Evolutionary conservation across 2,329 filamentous ascomycete genomes (phyloP), one percentile per base, ranked within the genome.

Genomic region (Apiospora rasikravindrae): DNA sequence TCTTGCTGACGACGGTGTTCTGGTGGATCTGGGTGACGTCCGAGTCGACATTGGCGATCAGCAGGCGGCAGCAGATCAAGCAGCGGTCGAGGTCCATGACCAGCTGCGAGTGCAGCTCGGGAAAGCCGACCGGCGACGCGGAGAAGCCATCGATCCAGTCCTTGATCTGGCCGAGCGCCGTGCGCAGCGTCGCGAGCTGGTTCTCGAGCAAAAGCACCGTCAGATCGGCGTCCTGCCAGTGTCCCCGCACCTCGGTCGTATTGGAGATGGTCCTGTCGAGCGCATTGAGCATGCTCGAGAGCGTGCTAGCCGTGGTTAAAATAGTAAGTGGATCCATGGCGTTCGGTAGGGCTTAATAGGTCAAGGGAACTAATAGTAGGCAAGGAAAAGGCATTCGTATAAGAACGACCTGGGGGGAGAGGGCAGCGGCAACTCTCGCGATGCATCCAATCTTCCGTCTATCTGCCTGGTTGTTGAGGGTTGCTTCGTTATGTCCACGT

Each of bases 321-420:
- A 64, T 64, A 64, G 57, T 64, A 64, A 64, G 57, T 64, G 57
- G 57, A 64, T 64, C 57, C 57, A 64, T 64, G 57, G 57, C 57
- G 40, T 10, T 6, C 5, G 33, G 33, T 37, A 61, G 29, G 6
- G 29, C 26, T 33, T 57, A 33, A 37, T 2, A 37, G 16, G 26
- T 37, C 16, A 61, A n/a, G 33, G 16, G 16, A 22, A 61, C 19
- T 22, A 33, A 61, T 26, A 53, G 11, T 53, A 19, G 26, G 16
- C 2, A n/a, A n/a, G 19, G 45, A 49, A 49, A 51, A 61, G 29
- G 53, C 53, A 37, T 64, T 40, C 57, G n/a, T 64, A n/a, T 8
- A n/a, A n/a, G 57, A 64, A 64, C 19, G 10, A 13, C 57, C 53
- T 33, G 24, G 29, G 29, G 19, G 26, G 19, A 22, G 33, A 61